phyloP scores from a whole-genome alignment of 805 yeast genomes.

The Candida ulmi region DNA sequence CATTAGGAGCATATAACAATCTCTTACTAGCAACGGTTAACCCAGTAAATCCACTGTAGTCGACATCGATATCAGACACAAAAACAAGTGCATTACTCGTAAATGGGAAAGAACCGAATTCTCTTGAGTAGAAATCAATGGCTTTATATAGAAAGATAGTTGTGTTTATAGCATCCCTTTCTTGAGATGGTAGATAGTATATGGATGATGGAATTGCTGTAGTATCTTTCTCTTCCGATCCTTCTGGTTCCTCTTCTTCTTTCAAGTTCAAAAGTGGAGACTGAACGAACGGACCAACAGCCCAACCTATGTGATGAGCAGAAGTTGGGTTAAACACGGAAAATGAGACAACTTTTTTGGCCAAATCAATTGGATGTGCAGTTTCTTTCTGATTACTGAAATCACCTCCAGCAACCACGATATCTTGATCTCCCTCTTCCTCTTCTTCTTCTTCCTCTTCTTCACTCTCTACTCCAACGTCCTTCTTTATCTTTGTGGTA shows the following conservation, averaged over 20 bases:
- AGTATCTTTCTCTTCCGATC: conserved; percentile 28
- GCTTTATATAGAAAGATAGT: conserved; percentile 74
- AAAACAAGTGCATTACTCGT: conserved; percentile 75
- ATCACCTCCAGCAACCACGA: conserved; percentile 68
- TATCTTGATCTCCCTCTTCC: conserved; percentile 34
- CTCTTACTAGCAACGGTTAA: conserved; percentile 55
- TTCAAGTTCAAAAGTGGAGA: conserved; percentile 44
- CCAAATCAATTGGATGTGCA: conserved; percentile 69
- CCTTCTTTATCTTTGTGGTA: conserved; percentile 18
- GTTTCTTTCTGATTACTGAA: conserved; percentile 57
- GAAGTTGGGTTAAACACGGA: conserved; percentile 78
- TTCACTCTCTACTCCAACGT: too few species aligned
- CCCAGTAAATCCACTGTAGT: conserved; percentile 67
- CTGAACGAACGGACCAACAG: conserved; percentile 80
- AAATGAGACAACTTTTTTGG: conserved; percentile 71
- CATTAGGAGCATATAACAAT: conserved; percentile 63
- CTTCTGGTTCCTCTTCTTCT: conserved; percentile 27
- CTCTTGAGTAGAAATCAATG: conserved; percentile 76
- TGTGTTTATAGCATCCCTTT: conserved; percentile 56
- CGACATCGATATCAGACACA: conserved; percentile 48
- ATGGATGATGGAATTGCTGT: conserved; percentile 51
- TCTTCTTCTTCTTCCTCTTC: conserved; percentile 27
- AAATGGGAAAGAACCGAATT: conserved; percentile 91
- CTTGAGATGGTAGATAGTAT: conserved; percentile 58
- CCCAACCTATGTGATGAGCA: conserved; percentile 94